Base-by-base conservation (phyloP, 768 basidiomycete genomes). In the Termitomyces titanicus region DNA sequence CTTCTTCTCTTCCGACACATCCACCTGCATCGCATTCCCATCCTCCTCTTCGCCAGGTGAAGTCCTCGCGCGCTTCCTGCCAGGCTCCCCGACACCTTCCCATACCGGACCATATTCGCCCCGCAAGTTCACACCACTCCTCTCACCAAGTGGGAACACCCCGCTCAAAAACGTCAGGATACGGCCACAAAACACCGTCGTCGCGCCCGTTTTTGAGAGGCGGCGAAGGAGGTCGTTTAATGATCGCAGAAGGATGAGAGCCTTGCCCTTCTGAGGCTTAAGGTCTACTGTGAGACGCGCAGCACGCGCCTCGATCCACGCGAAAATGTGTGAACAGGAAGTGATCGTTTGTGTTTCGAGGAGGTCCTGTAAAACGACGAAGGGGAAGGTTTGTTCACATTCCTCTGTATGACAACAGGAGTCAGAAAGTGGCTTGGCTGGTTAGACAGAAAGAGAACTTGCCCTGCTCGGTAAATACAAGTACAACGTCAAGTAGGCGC, bases 61-160 rank as follows among this genome's bases (percentile, higher is more conserved):
- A 63, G 17, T 65, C 63, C 68, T 72, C 69, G 24, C 69, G 13
- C 65, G 64, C 50, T 69, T 74, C 55, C 64, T 67, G 33, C 59
- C 56, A 33, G 68, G 58, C 47, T 76, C 74, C 50, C 74, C 74
- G 17, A 85, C 82, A 13, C 84, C 82, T 56, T 91, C 86, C 90
- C 89, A 91, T 22, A 76, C 72, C 10, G 89, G 84, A 0, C 92
- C 85, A 67, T 88, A 92, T 71, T 95, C 90, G 54, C 94, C 94
- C 31, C 94, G 77, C 59, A 96, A 70, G 69, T 97, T 97, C 33
- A 96, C 94, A 31, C 94, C 92, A 67, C 92, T 94, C 47, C 92
- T 75, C 68, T 96, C 94, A 2, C 90, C 89, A 9, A 97, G 70
- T 6, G 92, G 89, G 66, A 94, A 96, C 2, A 92, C 90, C 2